Evolutionary conservation across 2,329 filamentous ascomycete species (phyloP), one percentile per base, ranked within the genome.

Genomic region (Zasmidium angulare): DNA sequence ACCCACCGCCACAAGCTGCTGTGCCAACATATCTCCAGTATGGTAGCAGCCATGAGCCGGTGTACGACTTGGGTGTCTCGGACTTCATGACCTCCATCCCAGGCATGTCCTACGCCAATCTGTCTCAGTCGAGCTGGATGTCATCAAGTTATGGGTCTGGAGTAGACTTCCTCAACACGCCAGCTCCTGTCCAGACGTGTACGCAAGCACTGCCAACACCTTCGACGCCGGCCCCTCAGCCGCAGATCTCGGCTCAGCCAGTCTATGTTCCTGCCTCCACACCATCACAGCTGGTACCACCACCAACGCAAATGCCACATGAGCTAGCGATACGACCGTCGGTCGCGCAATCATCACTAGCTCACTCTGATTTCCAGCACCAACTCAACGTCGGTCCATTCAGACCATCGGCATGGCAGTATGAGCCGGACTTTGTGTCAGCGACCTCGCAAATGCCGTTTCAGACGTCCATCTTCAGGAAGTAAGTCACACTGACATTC

Each of bases 391-490:
- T 74, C 22, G 75, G 75, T 14, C 77, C 76, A 10, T 81, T 81
- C 65, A 70, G 79, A 55, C 76, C 77, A 1, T 81, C 79, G 3
- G 71, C 72, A 55, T 81, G 77, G 63, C 76, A 81, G 63, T 66
- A 78, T 22, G 75, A 81, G 58, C 71, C 74, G 4, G 75, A 75
- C 29, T 77, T 78, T 62, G 70, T 72, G 23, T 70, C 75, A 22
- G 72, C 71, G 36, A 72, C 75, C 21, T 70, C 71, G 22, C 74
- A 76, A 50, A 64, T 73, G 61, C 76, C 77, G 20, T 79, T 79
- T 59, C 77, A 80, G 64, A 82, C 80, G 20, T 75, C 78, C 2
- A 80, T 80, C 60, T 81, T 82, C 68, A 76, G 77, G 61, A 80
- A 71, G 69, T 71, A 60, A 60, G 69, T 66, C 4, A 19, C 24